Conservation (phyloP, 495 filamentous ascomycete species). For the Neurospora discreta region DNA sequence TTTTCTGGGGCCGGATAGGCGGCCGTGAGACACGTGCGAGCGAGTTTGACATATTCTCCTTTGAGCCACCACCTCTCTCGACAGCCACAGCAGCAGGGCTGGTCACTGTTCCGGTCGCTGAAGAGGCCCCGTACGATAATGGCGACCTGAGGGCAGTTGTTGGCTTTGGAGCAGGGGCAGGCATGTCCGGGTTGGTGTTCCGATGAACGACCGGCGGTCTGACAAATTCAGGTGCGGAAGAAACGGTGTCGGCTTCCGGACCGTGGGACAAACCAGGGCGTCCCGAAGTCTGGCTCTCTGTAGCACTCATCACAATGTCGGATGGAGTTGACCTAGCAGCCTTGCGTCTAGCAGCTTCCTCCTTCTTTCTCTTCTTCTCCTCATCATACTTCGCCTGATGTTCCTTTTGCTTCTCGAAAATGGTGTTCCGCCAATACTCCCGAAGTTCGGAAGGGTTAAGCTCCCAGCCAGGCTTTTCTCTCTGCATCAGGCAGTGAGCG, state of each 20-base stretch:
- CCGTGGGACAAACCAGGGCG: background rate
- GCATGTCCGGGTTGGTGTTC: background rate
- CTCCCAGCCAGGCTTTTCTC: conserved; percentile 22
- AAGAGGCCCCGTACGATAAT: background rate
- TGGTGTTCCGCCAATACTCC: conserved; percentile 23
- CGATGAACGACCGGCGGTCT: background rate
- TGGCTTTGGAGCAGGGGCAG: background rate
- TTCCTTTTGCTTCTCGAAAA: conserved; percentile 23
- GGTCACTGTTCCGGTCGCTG: background rate
- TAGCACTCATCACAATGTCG: background rate
- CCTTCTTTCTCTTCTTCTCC: conserved; percentile 13
- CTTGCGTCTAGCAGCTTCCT: background rate
- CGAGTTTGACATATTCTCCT: background rate
- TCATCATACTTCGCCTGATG: conserved; percentile 19
- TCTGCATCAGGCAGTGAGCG: conserved; percentile 23
- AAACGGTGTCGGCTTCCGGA: background rate
- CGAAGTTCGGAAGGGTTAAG: conserved; percentile 26
- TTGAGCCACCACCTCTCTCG: background rate
- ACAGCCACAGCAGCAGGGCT: background rate
- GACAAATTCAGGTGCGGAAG: background rate
- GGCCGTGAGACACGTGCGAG: background rate
- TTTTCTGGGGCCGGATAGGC: background rate
- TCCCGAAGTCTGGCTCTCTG: background rate
- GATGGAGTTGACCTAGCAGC: background rate
- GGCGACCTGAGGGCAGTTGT: background rate